These are phyloP conservation scores for Lentinus tigrinus DNA, from an alignment of 768 basidiomycete species.

Conservation along the genomic window DNA sequence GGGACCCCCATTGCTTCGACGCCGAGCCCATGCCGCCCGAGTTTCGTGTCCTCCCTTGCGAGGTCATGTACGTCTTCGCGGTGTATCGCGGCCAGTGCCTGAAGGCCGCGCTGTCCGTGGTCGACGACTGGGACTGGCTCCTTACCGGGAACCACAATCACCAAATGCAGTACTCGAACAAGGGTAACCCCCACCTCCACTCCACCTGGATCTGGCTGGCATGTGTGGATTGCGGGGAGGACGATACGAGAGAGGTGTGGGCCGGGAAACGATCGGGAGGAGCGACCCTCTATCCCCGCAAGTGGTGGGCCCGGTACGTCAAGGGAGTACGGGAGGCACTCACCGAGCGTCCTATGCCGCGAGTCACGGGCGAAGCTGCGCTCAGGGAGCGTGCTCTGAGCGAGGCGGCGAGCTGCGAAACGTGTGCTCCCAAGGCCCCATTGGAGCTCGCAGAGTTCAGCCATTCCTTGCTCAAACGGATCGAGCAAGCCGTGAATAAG, in stretches of 20 bases:
- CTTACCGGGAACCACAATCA: background rate
- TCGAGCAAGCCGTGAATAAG: no score
- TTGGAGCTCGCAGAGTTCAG: no score
- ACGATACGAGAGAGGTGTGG: no score
- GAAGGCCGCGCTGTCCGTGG: background rate
- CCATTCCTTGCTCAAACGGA: no score
- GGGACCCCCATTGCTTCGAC: background rate
- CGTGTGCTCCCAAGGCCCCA: no score
- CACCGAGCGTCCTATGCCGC: background rate
- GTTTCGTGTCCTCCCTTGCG: background rate
- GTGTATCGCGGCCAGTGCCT: background rate
- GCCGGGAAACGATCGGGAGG: background rate
- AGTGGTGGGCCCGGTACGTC: background rate
- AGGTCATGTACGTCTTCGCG: background rate
- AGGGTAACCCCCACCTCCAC: background rate
- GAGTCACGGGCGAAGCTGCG: background rate
- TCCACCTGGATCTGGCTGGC: background rate
- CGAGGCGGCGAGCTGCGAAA: background rate
- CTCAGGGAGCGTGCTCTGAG: background rate
- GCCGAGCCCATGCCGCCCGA: background rate
- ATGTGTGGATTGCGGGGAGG: background rate
- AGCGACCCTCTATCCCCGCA: background rate
- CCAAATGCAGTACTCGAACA: background rate
- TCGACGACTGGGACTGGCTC: background rate
- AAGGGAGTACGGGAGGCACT: background rate